phyloP scores from a whole-genome alignment of 192 early-diverging fungal genomes.

The Umbelopsis vinacea region DNA sequence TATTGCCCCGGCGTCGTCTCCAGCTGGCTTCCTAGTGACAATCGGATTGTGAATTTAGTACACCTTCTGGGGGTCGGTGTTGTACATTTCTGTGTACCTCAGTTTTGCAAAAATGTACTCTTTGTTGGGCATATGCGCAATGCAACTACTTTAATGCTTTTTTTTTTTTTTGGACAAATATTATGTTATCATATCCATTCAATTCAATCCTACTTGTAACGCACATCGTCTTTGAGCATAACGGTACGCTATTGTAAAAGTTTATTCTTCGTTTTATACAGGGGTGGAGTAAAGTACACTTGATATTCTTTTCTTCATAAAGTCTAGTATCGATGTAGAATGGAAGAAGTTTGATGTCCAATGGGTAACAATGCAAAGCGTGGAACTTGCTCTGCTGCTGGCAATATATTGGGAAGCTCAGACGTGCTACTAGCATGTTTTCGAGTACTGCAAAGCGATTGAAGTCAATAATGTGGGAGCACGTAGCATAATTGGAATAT shows the following conservation, averaged over 20 bases:
- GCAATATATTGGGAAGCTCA: constrained; percentile 59
- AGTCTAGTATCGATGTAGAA: neutral
- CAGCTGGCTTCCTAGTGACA: no score
- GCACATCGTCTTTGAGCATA: no score
- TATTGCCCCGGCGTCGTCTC: no score
- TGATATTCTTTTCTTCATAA: neutral
- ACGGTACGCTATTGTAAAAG: neutral
- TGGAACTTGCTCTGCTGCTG: constrained; percentile 53
- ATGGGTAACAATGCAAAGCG: constrained; percentile 66
- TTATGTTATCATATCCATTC: neutral
- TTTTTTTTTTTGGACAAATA: neutral
- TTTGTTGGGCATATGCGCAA: neutral
- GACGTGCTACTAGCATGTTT: constrained; percentile 40
- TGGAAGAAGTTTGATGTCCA: constrained; percentile 39
- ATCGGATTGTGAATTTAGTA: no score
- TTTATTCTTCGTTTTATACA: neutral
- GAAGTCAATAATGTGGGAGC: constrained; percentile 2
- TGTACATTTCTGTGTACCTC: no score
- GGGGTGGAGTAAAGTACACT: neutral
- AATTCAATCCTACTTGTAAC: no score
- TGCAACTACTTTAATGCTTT: neutral
- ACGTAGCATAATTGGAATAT: neutral
- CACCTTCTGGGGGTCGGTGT: no score
- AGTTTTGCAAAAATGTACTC: no score
- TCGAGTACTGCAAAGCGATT: constrained; percentile 12